A percentile compares a stretch with the other conserved stretches of the same genome.
phyloP scores from a whole-genome alignment of 257 asterid species.

The Fraxinus excelsior region DNA sequence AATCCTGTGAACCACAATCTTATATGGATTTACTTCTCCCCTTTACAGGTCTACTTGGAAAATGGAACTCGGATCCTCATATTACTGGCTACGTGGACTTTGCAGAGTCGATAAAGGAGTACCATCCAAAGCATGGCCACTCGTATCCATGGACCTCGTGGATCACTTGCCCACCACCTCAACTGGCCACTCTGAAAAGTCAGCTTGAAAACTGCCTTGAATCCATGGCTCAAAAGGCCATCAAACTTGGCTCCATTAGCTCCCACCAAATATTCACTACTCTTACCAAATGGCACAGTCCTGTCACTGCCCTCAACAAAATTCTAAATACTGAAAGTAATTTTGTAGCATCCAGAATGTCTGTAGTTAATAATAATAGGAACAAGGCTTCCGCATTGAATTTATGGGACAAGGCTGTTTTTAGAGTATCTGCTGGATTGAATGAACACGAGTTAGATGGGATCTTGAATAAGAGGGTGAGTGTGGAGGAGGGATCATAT shows the following conservation, averaged over 20 bases:
- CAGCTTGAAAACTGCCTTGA: slow-evolving; percentile 88
- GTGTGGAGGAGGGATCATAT: slow-evolving; percentile 59
- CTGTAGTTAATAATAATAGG: slow-evolving; percentile 27
- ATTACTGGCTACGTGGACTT: slow-evolving; percentile 86
- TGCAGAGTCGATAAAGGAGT: slow-evolving; percentile 69
- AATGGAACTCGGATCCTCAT: slow-evolving; percentile 95
- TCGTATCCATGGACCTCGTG: slow-evolving; percentile 94
- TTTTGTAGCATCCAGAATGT: slow-evolving; percentile 29
- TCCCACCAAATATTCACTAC: slow-evolving; percentile 80
- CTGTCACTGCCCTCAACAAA: slow-evolving; percentile 65
- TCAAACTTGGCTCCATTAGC: slow-evolving; percentile 75
- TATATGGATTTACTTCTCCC: slow-evolving; percentile 18
- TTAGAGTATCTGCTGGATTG: slow-evolving; percentile 51
- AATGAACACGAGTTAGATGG: slow-evolving; percentile 59
- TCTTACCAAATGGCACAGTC: slow-evolving; percentile 87
- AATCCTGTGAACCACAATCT: slow-evolving; percentile 11
- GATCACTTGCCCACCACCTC: slow-evolving; percentile 64
- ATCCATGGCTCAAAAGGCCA: slow-evolving; percentile 65
- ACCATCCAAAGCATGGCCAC: slow-evolving; percentile 86
- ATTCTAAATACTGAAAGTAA: slow-evolving; percentile 40
- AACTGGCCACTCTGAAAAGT: slow-evolving; percentile 42
- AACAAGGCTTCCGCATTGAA: slow-evolving; percentile 46
- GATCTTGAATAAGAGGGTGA: slow-evolving; percentile 38
- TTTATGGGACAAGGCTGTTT: slow-evolving; percentile 87
- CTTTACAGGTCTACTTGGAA: slow-evolving; percentile 65